Evolutionary conservation across 164 flowering plant genomes (phyloP), one percentile per base, ranked within the genome.

Genomic region (Taxillus chinensis): DNA sequence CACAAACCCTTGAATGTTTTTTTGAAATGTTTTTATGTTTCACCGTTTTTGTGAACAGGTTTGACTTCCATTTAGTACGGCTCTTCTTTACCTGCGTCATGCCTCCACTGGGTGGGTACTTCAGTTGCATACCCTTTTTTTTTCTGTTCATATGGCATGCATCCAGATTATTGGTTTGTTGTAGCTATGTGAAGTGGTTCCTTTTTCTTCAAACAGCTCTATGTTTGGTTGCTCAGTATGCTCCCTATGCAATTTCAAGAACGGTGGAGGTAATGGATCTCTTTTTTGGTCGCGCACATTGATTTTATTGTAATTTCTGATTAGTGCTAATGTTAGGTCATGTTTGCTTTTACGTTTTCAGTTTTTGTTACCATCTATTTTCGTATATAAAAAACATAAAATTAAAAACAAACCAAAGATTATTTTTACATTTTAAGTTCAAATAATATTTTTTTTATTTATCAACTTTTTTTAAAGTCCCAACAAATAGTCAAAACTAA

Each of bases 61-160:
- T 92, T 58, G 96, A 92, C 75, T 90, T 86, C 65, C 96, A 90
- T 78, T 70, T 92, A 74, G 93, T 87, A 60, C 93, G 90, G 45
- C 74, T 92, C 67, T 86, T 92, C 83, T 85, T 90, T 75, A 84
- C 63, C 43, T 87, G 90, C 82, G 27, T 27, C 27, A 61, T 90
- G 92, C 96, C 98, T 75, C 82, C 98, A 67, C 62, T 92, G 70
- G 98, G 98, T 92, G 41, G 60, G 2, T 59, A 5, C 52, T 52
- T 38, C 58, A 14, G 39, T 57, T 62, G n/a, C 4, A 37, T 53
- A 8, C 48, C 27, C 27, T 27, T 48, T 48, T 11, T 48, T 8
- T 7, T 3, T 7, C 51, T 48, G 3, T 14, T 48, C 13, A 3
- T 48, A 11, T 48, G 51, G 1, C 4, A 48, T 14, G 12, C 3